phyloP scores from a whole-genome alignment of 2,329 filamentous ascomycete genomes.

The Cyclaneusma minus region DNA sequence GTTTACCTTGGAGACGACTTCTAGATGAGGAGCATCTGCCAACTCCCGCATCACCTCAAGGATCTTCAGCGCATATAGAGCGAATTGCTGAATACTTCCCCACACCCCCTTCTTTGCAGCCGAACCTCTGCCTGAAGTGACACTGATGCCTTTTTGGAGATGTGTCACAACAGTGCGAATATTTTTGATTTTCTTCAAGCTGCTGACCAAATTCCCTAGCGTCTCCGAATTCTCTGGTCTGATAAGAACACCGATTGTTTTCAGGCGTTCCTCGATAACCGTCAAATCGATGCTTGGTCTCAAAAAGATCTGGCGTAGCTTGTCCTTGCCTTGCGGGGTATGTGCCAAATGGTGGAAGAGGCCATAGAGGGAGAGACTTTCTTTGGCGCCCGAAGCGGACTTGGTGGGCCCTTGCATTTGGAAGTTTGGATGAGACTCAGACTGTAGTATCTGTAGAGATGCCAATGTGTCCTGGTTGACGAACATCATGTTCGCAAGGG shows the following conservation, averaged over 20 bases:
- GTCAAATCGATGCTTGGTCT: constrained; percentile 56
- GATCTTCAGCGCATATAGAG: constrained; percentile 54
- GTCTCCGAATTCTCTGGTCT: constrained; percentile 47
- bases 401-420: constrained; percentile 57
- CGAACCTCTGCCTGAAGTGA: constrained; percentile 19
- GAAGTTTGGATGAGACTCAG: constrained; percentile 69
- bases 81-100: constrained; percentile 58
- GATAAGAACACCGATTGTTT: constrained; percentile 51
- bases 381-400: constrained; percentile 50
- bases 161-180: constrained; percentile 53
- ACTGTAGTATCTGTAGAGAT: constrained; percentile 72
- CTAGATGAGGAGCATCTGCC: constrained; percentile 32
- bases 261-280: constrained; percentile 56
- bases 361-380: constrained; percentile 71
- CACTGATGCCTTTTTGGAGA: constrained; percentile 63
- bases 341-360: constrained; percentile 61
- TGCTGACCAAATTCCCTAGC: constrained; percentile 38
- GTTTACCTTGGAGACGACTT: constrained; percentile 36
- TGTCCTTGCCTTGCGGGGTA: constrained; percentile 63
- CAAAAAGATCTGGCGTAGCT: constrained; percentile 67
- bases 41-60: constrained; percentile 46
- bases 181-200: constrained; percentile 59
- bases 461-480: constrained; percentile 66
- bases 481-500: constrained; percentile 51
- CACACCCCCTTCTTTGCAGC: constrained; percentile 52